Evolutionary conservation across 2,329 filamentous ascomycete genomes (phyloP).

Genomic region (Arthroderma uncinatum): DNA sequence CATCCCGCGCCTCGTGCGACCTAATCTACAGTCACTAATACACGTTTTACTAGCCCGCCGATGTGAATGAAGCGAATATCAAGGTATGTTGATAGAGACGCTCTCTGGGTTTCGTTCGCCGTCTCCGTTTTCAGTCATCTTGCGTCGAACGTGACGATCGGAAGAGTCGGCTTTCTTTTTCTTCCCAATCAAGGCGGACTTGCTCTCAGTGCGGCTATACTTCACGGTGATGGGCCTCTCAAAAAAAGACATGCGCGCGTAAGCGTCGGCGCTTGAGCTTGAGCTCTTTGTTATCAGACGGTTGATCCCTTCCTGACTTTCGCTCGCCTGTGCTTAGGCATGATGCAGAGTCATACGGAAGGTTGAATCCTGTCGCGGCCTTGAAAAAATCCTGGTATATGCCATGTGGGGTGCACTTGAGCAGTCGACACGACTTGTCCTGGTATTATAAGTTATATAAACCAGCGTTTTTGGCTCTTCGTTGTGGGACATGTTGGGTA

Average conservation of each 20-base stretch:
- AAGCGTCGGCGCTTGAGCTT: neutral
- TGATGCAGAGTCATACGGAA: conserved; percentile 24
- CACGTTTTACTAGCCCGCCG: conserved; percentile 57
- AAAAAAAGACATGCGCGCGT: neutral
- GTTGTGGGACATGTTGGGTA: conserved; percentile 19
- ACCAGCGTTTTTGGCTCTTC: conserved; percentile 1
- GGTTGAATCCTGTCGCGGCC: conserved; percentile 49
- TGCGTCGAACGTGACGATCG: conserved; percentile 25
- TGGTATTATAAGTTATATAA: neutral
- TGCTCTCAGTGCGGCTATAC: conserved; percentile 5
- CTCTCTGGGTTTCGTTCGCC: conserved; percentile 61
- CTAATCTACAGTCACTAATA: conserved; percentile 37
- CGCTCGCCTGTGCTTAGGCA: conserved; percentile 23
- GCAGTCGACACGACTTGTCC: neutral
- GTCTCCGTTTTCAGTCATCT: conserved; percentile 36
- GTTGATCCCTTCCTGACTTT: conserved; percentile 20
- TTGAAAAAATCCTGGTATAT: conserved; percentile 14
- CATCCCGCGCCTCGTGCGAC: conserved; percentile 11
- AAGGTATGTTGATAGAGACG: conserved; percentile 99
- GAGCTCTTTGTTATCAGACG: conserved; percentile 25
- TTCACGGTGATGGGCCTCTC: neutral
- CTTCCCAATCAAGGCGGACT: conserved; percentile 9
- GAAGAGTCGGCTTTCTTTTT: conserved; percentile 24
- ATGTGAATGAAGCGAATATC: conserved; percentile 94
- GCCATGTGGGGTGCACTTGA: conserved; percentile 1